These are phyloP conservation scores for Candida pseudoviswanathii DNA, from an alignment of 1,139 yeast genomes.

Conservation along the genomic window DNA sequence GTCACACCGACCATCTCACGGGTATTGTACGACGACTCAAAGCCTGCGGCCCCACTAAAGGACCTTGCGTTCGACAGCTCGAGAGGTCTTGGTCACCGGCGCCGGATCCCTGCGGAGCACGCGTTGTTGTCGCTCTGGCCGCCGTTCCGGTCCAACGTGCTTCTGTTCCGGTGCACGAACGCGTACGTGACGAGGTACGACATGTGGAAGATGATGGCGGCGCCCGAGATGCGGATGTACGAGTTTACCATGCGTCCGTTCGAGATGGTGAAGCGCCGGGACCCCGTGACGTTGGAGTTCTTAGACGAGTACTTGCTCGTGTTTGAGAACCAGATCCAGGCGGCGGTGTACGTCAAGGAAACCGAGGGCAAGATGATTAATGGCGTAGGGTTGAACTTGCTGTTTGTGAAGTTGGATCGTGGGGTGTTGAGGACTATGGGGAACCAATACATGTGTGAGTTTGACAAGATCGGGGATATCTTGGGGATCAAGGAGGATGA, in stretches of 20 bases:
- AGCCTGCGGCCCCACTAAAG: background rate
- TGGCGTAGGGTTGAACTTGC: constrained; percentile 49
- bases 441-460: background rate
- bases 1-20: constrained; percentile 7
- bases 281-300: constrained; percentile 41
- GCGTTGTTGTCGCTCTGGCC: constrained; percentile 12
- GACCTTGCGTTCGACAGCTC: background rate
- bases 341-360: constrained; percentile 53
- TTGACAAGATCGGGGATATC: background rate
- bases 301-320: constrained; percentile 54
- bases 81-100: background rate
- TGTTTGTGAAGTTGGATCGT: constrained; percentile 36
- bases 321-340: constrained; percentile 49
- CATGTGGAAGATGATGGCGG: constrained; percentile 31
- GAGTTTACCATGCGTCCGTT: constrained; percentile 17
- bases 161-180: constrained; percentile 38
- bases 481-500: background rate
- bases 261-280: constrained; percentile 48
- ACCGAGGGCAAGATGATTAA: constrained; percentile 50
- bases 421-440: constrained; percentile 29
- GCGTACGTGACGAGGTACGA: constrained; percentile 41
- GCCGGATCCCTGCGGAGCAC: constrained; percentile 10
- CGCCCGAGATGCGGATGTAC: no score
- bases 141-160: constrained; percentile 26
- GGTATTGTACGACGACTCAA: background rate